Base-by-base conservation (phyloP, 2,329 filamentous ascomycete genomes). In the Monilinia fructicola region DNA sequence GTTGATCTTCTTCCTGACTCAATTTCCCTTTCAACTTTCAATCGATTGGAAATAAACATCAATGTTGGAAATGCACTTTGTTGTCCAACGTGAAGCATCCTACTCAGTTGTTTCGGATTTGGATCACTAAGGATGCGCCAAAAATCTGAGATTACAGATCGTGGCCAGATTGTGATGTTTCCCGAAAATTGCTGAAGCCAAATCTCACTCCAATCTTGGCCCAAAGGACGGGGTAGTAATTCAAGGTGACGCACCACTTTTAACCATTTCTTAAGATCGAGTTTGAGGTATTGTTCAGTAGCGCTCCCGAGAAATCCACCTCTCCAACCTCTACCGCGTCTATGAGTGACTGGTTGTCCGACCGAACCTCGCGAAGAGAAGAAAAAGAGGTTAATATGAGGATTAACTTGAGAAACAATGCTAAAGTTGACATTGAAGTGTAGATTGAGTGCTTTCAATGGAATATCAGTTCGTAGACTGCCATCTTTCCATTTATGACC, bases 401-500 rank as follows among this genome's bases (percentile, higher is more conserved):
- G 95, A 77, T 99, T 99, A 59, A 97, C 94, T 79, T 93, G 86
- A 72, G 83, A 85, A 73, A 89, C 95, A 70, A 99, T 93, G 70
- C 91, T 94, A 78, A 98, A 99, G 77, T 96, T 97, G 77, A 98
- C 95, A 77, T 98, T 98, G 82, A 99, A 99, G 76, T 98, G 92
- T 1, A 97, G 83, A 77, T 99, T 98, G 62, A 99, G 83, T 1
- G 93, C 90, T 78, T 94, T 95, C 74, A 99, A 87, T 0, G 95
- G 95, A 38, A 99, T 97, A 75, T 99, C 95, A 1, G 95, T 99
- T 48, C 95, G 86, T 65, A 99, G 80, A 72, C 90, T 95, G 64
- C 95, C 95, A 77, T 99, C 95, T 78, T 99, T 99, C 95, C 95
- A 99, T 79, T 98, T 98, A 81, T 98, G 93, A 0, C 95, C 95